Base-by-base conservation (phyloP, 73 alveolate species). In the Urostyla sp. region DNA sequence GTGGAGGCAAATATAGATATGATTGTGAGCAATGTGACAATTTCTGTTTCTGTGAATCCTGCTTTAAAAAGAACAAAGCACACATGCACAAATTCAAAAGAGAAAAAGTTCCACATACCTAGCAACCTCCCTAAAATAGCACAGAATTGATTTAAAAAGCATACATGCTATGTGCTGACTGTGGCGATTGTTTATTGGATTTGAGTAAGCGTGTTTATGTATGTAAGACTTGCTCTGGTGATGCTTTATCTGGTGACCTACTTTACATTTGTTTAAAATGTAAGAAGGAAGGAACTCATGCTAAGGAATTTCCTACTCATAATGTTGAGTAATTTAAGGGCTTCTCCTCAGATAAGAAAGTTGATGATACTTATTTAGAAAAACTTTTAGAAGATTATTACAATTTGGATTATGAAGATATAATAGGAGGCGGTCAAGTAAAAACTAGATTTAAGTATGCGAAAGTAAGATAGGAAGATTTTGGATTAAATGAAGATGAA, bases 401-500 rank as follows among this genome's bases (percentile, higher is more conserved):
- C 45, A 85, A 93, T 66, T 88, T 94, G 49, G 98, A 93, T 50
- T 95, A 78, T 75, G 99, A 97, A 84, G 98, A 97, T 75, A 91
- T 96, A 24, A 89, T 97, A 20, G 97, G 94, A 44, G 98, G 98
- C 13, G 96, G 97, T 13, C 88, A 87, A 49, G 79, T 97, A 36
- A 94, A 92, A 11, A 94, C 98, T 31, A 90, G 92, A 66, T 97
- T 97, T 75, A 94, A 87, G 89, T 97, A 97, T 84, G 86, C 92
- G 1, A 92, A 95, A 78, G 99, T 97, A 13, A 72, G 72, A 0
- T 77, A 87, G 59, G 93, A 89, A 48, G 96, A 91, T 67, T 97
- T 90, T 66, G 99, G 99, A 4, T 90, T 97, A 15, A 95, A 98
- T 20, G 96, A 94, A 77, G 99, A 97, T 57, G 98, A 95, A 84